Evolutionary conservation across 1,139 yeast genomes (phyloP).

Genomic region (Saccharomyces hybrid): DNA sequence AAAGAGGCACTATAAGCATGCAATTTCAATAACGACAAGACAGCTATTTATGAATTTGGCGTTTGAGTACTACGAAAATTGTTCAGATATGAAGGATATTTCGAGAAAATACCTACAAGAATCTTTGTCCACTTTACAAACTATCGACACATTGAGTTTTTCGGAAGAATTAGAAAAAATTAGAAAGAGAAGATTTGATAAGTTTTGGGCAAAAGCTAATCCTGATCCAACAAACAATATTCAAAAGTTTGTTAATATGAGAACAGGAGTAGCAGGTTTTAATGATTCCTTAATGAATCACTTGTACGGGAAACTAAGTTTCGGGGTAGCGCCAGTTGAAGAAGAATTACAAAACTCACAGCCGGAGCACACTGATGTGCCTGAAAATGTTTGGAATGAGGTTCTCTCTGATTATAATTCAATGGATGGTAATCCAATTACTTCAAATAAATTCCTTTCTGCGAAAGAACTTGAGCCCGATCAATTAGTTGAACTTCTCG

Average conservation of each 20-base stretch:
- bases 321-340: neutral
- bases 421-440: constrained; percentile 2
- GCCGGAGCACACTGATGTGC: neutral
- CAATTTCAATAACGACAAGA: constrained; percentile 21
- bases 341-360: neutral
- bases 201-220: constrained; percentile 22
- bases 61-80: constrained; percentile 20
- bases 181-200: constrained; percentile 20
- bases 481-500: neutral
- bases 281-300: constrained; percentile 25
- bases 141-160: constrained; percentile 13
- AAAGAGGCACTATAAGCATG: constrained; percentile 19
- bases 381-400: neutral
- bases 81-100: constrained; percentile 20
- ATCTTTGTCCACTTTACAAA: constrained; percentile 18
- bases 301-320: constrained; percentile 16
- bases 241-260: constrained; percentile 20
- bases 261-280: constrained; percentile 23
- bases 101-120: constrained; percentile 16
- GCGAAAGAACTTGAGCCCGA: neutral
- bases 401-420: neutral
- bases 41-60: constrained; percentile 20
- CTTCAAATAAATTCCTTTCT: constrained; percentile 5
- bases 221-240: constrained; percentile 21
- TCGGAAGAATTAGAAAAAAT: constrained; percentile 20